Evolutionary conservation across 352 stramenopile genomes (phyloP).

Genomic region (Phytophthora syringae): DNA sequence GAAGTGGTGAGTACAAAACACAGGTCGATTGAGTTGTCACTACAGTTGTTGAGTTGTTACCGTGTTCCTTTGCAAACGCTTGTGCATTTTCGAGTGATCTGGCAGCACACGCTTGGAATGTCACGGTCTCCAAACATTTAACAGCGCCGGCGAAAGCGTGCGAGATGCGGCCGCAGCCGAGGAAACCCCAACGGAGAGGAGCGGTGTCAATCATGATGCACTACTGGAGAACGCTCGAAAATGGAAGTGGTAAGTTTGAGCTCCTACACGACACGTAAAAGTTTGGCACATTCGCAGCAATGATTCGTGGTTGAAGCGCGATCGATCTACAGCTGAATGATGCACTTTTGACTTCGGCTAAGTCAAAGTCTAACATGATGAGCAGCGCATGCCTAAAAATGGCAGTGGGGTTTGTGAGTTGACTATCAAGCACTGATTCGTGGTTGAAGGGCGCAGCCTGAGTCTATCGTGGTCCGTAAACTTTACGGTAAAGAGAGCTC

Average conservation of each 20-base stretch:
- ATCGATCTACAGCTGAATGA: too few relatives aligned
- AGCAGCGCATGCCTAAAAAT: too few relatives aligned
- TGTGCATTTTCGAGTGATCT: constrained; percentile 54
- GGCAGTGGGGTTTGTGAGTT: too few relatives aligned
- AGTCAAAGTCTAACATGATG: neutral
- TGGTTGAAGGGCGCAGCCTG: too few relatives aligned
- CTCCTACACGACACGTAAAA: too few relatives aligned
- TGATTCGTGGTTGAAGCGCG: constrained; percentile 23
- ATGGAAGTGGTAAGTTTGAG: neutral
- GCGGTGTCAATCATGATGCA: neutral
- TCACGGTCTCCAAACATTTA: constrained; percentile 28
- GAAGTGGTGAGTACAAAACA: neutral
- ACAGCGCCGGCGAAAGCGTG: constrained; percentile 65
- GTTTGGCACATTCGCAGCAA: neutral
- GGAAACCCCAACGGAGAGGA: constrained; percentile 65
- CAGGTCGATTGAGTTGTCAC: neutral
- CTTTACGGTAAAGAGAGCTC: too few relatives aligned
- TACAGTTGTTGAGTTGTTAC: constrained; percentile 4
- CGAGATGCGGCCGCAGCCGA: constrained; percentile 75
- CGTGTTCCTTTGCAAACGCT: constrained; percentile 49
- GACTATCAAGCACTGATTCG: too few relatives aligned
- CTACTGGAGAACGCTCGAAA: neutral
- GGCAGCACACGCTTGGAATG: constrained; percentile 57
- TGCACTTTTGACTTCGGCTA: too few relatives aligned
- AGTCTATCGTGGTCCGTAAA: too few relatives aligned